Evolutionary conservation across 352 stramenopile genomes (phyloP), one percentile per base, ranked within the genome.

Genomic region (Plasmopara halstedii): DNA sequence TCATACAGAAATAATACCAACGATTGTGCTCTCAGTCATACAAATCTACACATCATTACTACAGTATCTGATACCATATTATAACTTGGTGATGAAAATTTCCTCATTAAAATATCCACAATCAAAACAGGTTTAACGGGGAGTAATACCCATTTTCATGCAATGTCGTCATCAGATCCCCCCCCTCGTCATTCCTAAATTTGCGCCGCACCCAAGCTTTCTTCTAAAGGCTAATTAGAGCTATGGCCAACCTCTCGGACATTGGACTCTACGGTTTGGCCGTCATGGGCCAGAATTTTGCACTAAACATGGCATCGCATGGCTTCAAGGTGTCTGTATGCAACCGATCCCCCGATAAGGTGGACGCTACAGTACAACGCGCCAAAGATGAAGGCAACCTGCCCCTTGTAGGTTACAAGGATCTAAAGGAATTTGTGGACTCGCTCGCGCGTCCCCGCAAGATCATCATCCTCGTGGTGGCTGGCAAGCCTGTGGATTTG

Each of bases 281-380:
- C 53, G 89, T 97, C 49, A 98, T 98, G 93, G 93, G 97, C 51
- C 94, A 99, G 75, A 99, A 99, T 75, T 98, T 99, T 62, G 97
- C 96, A 17, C 83, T 99, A 34, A 99, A 99, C 83, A 98, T 99
- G 82, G 96, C 95, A 5, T 88, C 83, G 44, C 91, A 99, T 59
- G 96, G 96, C 58, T 99, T 99, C 80, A 83, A 75, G 39, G 85
- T 96, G 42, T 97, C 88, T 39, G 96, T 99, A 25, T 97, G 88
- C 68, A 99, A 99, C 77, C 88, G 97, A 48, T 98, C 94, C 46
- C 83, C 89, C 4, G 76, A 85, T 45, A 99, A 99, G 74, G 93
- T 99, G 17, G 88, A 97, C 64, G 79, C 86, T n/a, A 98, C 94
- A 15, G 87, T 99, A 18, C 64, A 77, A 46, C 87, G 96, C 39